A percentile compares a stretch with the other conserved stretches of the same genome.
Conservation (phyloP, 805 yeast genomes). For the Yamadazyma philogaea region DNA sequence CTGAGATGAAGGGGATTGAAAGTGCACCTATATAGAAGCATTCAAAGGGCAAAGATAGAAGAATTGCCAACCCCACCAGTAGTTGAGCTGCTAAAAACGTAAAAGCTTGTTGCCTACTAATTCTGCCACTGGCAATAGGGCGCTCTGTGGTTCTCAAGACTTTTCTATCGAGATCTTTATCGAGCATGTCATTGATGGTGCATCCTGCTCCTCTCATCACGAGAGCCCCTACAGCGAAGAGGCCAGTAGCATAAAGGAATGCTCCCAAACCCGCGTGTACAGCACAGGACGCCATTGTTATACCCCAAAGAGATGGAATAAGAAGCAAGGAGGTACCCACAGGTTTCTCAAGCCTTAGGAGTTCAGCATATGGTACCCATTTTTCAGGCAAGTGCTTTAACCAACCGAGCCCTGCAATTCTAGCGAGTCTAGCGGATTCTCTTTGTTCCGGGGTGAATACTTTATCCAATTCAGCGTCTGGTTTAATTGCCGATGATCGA, state of each 20-base stretch:
- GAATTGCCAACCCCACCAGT: constrained; percentile 65
- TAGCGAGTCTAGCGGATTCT: constrained; percentile 49
- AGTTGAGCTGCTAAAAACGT: constrained; percentile 72
- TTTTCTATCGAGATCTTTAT: constrained; percentile 74
- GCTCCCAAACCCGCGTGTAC: constrained; percentile 65
- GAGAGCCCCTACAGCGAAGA: constrained; percentile 81
- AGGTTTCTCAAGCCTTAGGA: constrained; percentile 91
- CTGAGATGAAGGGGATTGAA: constrained; percentile 72
- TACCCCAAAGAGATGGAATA: constrained; percentile 90
- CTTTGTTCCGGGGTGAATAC: constrained; percentile 41
- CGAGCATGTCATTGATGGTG: constrained; percentile 87
- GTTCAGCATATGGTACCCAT: constrained; percentile 86
- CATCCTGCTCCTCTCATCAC: constrained; percentile 99
- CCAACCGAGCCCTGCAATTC: constrained; percentile 43
- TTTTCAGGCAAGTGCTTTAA: constrained; percentile 64
- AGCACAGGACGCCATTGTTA: constrained; percentile 81
- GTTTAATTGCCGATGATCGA: neutral
- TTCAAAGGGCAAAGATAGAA: constrained; percentile 70
- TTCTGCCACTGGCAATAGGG: constrained; percentile 90
- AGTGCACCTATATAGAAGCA: constrained; percentile 82
- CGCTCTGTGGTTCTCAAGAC: constrained; percentile 87
- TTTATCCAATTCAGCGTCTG: constrained; percentile 1
- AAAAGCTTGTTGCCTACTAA: constrained; percentile 65
- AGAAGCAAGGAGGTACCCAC: constrained; percentile 87
- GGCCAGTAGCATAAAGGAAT: constrained; percentile 57